Conservation (phyloP, 257 asterid species). For the Solanum dulcamara region DNA sequence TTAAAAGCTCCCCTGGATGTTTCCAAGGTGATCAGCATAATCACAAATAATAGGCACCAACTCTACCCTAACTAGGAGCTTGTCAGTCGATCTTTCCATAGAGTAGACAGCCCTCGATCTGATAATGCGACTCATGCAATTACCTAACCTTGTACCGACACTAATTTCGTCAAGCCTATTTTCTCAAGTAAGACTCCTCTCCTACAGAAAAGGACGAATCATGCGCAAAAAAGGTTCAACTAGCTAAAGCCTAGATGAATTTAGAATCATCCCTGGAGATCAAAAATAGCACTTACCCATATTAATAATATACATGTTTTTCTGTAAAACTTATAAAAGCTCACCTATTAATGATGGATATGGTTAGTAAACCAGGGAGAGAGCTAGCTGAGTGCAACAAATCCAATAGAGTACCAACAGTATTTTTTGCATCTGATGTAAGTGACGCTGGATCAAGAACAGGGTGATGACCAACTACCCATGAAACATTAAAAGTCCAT, state of each 20-base stretch:
- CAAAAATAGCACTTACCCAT: not conserved
- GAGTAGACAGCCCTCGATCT: not conserved
- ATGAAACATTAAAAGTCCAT: conserved; percentile 56
- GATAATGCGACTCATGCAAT: not conserved
- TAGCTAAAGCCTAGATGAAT: not conserved
- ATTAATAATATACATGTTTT: not conserved
- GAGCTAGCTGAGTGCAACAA: conserved; percentile 54
- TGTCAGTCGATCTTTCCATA: not conserved
- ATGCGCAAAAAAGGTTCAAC: not conserved
- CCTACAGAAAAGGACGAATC: not conserved
- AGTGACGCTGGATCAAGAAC: conserved; percentile 59
- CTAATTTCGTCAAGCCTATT: not conserved
- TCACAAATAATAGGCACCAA: not conserved
- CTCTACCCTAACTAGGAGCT: not conserved
- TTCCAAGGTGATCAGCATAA: not conserved
- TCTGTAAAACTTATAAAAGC: conserved; percentile 4
- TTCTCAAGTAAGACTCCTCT: not conserved
- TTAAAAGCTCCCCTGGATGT: not conserved
- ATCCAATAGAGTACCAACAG: conserved; percentile 56
- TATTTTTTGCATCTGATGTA: conserved; percentile 59
- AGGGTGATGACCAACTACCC: conserved; percentile 75
- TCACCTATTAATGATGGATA: conserved; percentile 84
- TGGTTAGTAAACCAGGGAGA: conserved; percentile 70
- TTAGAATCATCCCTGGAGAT: not conserved
- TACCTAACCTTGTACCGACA: not conserved